Base-by-base conservation (phyloP, 169 alveolate genomes). In the Plasmodium falciparum region DNA sequence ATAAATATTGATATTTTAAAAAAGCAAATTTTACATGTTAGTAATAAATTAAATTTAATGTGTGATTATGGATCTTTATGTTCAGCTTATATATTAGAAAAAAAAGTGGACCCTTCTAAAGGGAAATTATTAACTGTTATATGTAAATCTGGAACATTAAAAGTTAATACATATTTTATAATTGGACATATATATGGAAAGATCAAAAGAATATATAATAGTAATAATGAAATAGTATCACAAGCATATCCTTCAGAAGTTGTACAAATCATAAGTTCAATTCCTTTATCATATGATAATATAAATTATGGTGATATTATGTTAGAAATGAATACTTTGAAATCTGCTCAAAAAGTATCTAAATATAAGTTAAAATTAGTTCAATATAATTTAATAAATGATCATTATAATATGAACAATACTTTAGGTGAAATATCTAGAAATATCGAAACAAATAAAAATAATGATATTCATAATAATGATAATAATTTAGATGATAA, bases 1-100 rank as follows among this genome's bases (percentile, higher is more conserved):
- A 91, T 73, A 2, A 96, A 96, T 59, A 65, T 97, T 11, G 98
- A 97, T 47, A 45, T 71, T 8, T 75, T 97, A 12, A 88, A 90
- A 52, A 93, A 93, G 15, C 92, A 91, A 45, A 94, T 97, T 49
- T 80, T 93, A 43, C 80, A 93, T 20, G 43, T 95, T 62, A 94
- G 95, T 22, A 95, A 95, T 71, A 75, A 89, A 12, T 54, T 95
- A 88, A 95, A 96, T 73, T 70, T 94, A 49, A 62, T 80, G 88
- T 96, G 74, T 2, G 95, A 93, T 58, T 73, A 73, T 76, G 88
- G 89, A 11, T 56, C 74, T 50, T 69, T 89, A 5, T 93, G 93
- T 43, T 83, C 90, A 17, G 97, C 95, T 3, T 94, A 93, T 83
- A 69, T 94, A 26, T 89, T 92, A 74, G 97, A 94, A 80, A 94